Evolutionary conservation across 1,284 basidiomycete species (phyloP), one percentile per base, ranked within the genome.

Genomic region (Rhodotorula mucilaginosa): DNA sequence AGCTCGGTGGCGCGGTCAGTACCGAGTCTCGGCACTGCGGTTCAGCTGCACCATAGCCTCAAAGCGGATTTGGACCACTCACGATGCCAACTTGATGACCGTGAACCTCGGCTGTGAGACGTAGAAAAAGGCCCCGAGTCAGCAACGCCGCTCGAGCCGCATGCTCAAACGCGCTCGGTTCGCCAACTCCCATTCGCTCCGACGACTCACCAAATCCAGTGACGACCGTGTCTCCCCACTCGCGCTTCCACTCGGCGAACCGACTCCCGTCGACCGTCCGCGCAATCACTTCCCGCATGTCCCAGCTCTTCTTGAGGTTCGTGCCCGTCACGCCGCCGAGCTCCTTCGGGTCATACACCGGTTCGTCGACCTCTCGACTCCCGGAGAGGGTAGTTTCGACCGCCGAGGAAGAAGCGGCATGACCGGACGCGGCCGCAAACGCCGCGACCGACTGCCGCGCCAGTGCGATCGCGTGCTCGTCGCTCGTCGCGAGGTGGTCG

Each of bases 191-290:
- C 39, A 44, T 44, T 1, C 12, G 10, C 39, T 44, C 39, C 39
- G 10, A 46, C 21, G 64, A 83, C 86, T 74, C 77, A 91, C 80
- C 79, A 58, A 81, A 82, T 10, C 81, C 93, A 12, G 93, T 97
- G 66, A 97, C 87, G 69, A 97, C 88, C 1, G 93, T 96, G 61
- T 89, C 84, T 21, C 92, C 71, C 71, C 71, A 72, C 54, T 72
- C 92, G 81, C 90, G 91, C 85, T 97, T 97, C 85, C 96, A 97
- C 82, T 97, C 94, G 74, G 93, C 86, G 81, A 97, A 95, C 69
- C 88, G 87, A 79, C 91, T 93, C 4, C 93, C 93, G 77, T 97
- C 94, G 6, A 95, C 93, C 59, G 95, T 83, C 39, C 94, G 88
- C 21, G 93, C 88, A 78, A 97, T 94, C 44, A 97, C 89, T 79